These are phyloP conservation scores for Salix udensis DNA, from an alignment of 345 rosid species.

Conservation along the genomic window DNA sequence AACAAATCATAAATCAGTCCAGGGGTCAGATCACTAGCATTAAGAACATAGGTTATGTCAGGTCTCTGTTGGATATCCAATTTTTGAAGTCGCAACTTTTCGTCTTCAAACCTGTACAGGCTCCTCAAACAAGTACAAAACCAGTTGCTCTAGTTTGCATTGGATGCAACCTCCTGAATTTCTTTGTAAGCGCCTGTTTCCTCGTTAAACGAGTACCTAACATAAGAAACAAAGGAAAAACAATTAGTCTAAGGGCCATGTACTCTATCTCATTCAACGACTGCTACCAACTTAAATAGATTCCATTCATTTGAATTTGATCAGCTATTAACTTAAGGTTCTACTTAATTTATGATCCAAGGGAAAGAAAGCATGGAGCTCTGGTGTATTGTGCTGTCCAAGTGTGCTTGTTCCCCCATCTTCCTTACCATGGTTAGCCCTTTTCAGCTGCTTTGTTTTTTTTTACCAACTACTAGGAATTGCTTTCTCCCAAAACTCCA, in stretches of 20 bases:
- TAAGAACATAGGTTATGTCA: neutral
- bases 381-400: too few species aligned
- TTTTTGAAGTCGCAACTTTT: neutral
- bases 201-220: conserved; percentile 58
- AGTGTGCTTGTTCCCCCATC: too few species aligned
- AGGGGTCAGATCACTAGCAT: neutral
- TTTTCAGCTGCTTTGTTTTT: too few species aligned
- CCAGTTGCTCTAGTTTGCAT: conserved; percentile 7
- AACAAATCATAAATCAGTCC: neutral
- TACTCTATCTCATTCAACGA: too few species aligned
- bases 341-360: too few species aligned
- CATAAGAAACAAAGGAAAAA: neutral
- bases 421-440: too few species aligned
- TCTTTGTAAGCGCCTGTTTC: conserved; percentile 48
- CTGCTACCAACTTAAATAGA: neutral
- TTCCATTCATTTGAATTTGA: neutral
- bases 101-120: conserved; percentile 5
- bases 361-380: too few species aligned
- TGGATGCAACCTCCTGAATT: conserved; percentile 26
- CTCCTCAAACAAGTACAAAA: neutral
- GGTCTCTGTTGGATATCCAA: neutral
- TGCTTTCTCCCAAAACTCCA: neutral
- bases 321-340: too few species aligned
- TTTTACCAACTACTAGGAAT: too few species aligned
- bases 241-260: neutral